Evolutionary conservation across 192 early-diverging fungal species (phyloP).

Genomic region (Gonapodya prolifera): DNA sequence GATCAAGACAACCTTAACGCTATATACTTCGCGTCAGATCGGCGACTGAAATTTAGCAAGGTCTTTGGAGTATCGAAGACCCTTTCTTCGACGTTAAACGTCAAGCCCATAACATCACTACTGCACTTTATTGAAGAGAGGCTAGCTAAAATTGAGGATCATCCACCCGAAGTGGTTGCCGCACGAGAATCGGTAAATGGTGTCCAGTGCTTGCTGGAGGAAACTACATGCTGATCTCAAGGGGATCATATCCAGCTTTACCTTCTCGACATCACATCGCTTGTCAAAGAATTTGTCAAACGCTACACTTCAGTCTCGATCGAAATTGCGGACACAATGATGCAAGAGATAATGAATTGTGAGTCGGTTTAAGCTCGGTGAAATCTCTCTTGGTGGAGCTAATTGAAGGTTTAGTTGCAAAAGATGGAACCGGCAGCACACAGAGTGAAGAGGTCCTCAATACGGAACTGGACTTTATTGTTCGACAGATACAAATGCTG

Average conservation of each 20-base stretch:
- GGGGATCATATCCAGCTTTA: background rate
- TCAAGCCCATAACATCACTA: background rate
- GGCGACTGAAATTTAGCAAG: background rate
- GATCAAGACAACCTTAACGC: background rate
- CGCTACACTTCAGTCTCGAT: background rate
- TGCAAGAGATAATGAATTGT: background rate
- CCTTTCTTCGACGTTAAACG: background rate
- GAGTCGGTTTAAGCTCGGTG: background rate
- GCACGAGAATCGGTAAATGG: background rate
- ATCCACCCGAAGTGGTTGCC: background rate
- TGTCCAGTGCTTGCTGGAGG: background rate
- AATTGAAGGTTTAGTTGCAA: background rate
- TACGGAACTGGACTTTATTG: conserved; percentile 28
- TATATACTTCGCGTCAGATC: background rate
- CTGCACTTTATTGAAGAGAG: background rate
- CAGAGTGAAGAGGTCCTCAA: background rate
- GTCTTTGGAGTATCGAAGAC: background rate
- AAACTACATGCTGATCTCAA: background rate
- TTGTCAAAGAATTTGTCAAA: background rate
- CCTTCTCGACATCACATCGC: background rate
- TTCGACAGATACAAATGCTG: conserved; percentile 28
- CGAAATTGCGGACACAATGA: background rate
- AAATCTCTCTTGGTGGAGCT: background rate
- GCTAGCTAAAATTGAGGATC: background rate
- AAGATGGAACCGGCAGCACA: too few relatives aligned